phyloP scores from a whole-genome alignment of 257 asterid species.

The Nicotiana knightiana region DNA sequence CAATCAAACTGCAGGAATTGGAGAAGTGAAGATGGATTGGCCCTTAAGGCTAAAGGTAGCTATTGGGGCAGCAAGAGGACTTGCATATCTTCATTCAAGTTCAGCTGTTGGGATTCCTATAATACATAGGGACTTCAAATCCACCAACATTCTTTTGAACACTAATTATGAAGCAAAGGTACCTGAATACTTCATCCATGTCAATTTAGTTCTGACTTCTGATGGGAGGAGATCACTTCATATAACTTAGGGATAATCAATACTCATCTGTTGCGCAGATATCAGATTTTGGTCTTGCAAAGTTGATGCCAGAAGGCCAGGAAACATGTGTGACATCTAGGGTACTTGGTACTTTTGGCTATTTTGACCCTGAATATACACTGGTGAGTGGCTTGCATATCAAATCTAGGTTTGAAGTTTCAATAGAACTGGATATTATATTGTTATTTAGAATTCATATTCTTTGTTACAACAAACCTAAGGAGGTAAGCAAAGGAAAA shows the following conservation, averaged over 20 bases:
- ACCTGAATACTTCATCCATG: background rate
- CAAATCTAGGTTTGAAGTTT: background rate
- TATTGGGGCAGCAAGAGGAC: conserved; percentile 89
- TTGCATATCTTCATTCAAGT: conserved; percentile 89
- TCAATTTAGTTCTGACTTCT: background rate
- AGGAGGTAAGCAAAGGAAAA: background rate
- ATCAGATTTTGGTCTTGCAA: conserved; percentile 95
- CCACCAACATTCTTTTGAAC: conserved; percentile 85
- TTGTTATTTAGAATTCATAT: background rate
- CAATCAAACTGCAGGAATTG: conserved; percentile 44
- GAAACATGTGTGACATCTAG: conserved; percentile 78
- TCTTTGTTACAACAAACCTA: background rate
- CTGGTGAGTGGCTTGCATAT: conserved; percentile 41
- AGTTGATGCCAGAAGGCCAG: conserved; percentile 92
- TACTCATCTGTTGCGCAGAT: conserved; percentile 37
- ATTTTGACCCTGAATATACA: conserved; percentile 96
- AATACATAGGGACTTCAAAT: conserved; percentile 90
- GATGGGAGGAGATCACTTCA: background rate
- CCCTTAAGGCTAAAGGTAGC: conserved; percentile 75
- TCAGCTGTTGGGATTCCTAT: conserved; percentile 88
- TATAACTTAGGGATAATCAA: background rate
- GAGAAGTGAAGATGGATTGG: conserved; percentile 88
- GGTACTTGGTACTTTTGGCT: conserved; percentile 94
- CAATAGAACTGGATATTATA: background rate
- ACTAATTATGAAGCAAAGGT: conserved; percentile 89